Evolutionary conservation across 345 rosid genomes (phyloP).

Genomic region (Mangifera indica): DNA sequence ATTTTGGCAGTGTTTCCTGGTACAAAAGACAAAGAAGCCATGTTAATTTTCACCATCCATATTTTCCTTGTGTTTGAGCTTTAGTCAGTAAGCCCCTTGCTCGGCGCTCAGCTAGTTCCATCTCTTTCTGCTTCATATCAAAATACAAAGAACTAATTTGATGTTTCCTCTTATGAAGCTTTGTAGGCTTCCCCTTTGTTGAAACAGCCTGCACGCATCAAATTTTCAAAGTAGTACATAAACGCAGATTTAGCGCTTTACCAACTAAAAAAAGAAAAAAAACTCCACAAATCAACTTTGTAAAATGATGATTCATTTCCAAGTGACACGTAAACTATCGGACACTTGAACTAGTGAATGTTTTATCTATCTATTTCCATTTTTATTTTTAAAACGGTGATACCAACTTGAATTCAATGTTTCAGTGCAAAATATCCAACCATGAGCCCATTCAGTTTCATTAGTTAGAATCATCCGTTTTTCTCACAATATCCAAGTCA

Average conservation of each 20-base stretch:
- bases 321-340: background rate
- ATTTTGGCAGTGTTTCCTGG: background rate
- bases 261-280: too few species aligned
- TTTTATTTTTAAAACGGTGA: background rate
- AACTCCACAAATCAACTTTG: background rate
- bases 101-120: constrained; percentile 78
- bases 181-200: constrained; percentile 75
- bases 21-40: background rate
- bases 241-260: background rate
- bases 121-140: constrained; percentile 91
- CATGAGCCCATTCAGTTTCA: background rate
- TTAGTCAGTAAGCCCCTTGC: constrained; percentile 79
- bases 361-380: background rate
- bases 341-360: background rate
- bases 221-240: too few species aligned
- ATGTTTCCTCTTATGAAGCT: constrained; percentile 98
- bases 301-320: background rate
- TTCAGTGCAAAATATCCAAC: background rate
- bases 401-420: background rate
- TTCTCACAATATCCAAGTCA: background rate
- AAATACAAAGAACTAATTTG: constrained; percentile 71
- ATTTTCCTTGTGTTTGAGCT: constrained; percentile 89
- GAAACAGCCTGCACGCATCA: constrained; percentile 79
- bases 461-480: background rate
- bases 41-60: constrained; percentile 69